These are phyloP conservation scores for Hypoxylon sp. DNA, from an alignment of 2,329 filamentous ascomycete genomes.

Conservation along the genomic window DNA sequence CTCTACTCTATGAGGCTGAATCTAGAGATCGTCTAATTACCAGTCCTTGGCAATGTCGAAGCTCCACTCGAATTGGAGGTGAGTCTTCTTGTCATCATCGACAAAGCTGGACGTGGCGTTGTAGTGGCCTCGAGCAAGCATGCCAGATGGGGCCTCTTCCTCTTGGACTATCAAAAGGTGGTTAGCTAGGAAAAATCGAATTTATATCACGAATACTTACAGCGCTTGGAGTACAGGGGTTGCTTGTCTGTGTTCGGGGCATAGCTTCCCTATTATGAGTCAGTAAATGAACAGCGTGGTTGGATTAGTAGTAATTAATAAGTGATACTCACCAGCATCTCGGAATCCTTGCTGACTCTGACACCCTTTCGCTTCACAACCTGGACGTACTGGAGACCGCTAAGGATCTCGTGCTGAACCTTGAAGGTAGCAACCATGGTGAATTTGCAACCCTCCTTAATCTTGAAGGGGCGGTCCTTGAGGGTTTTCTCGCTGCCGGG, in stretches of 20 bases:
- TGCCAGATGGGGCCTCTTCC: constrained; percentile 92
- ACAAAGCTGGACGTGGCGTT: constrained; percentile 90
- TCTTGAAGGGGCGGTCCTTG: constrained; percentile 94
- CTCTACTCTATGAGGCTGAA: background rate
- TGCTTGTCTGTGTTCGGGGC: constrained; percentile 92
- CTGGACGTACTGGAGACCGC: constrained; percentile 95
- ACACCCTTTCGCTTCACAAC: constrained; percentile 91
- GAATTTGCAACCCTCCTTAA: constrained; percentile 96
- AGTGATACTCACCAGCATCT: constrained; percentile 86
- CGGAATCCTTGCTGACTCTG: constrained; percentile 90
- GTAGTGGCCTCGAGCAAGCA: constrained; percentile 92
- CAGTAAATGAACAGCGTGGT: constrained; percentile 39
- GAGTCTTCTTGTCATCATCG: constrained; percentile 92
- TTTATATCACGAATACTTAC: constrained; percentile 67
- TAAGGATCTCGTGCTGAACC: constrained; percentile 96
- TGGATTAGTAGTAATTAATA: background rate
- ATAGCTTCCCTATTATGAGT: constrained; percentile 80
- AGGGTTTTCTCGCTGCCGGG: constrained; percentile 81
- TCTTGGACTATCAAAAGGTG: constrained; percentile 76
- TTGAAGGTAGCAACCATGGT: constrained; percentile 95
- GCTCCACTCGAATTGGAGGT: constrained; percentile 94
- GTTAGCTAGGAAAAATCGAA: constrained; percentile 19
- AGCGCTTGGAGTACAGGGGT: constrained; percentile 89
- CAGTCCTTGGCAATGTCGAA: constrained; percentile 98
- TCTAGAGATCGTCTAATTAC: constrained; percentile 65